Conservation (phyloP, 805 yeast species). For the Cyberlindnera mycetangii region DNA sequence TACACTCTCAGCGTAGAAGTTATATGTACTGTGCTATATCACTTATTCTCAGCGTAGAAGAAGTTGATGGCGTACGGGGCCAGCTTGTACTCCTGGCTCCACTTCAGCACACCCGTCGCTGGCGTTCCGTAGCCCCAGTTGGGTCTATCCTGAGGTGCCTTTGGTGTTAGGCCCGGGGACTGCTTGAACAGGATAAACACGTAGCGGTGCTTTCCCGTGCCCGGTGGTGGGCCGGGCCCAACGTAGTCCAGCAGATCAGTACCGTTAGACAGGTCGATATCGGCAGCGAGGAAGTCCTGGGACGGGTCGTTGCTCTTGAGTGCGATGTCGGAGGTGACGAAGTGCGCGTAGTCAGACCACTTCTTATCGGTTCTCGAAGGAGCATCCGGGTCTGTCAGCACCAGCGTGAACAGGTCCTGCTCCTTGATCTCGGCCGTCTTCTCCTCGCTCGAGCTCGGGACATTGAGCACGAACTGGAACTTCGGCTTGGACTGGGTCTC, state of each 20-base stretch:
- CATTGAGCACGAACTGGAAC: constrained; percentile 55
- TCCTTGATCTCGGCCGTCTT: constrained; percentile 27
- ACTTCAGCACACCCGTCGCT: constrained; percentile 72
- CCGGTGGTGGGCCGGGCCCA: constrained; percentile 91
- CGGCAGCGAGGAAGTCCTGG: constrained; percentile 33
- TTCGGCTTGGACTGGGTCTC: constrained; percentile 69
- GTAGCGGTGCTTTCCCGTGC: constrained; percentile 85
- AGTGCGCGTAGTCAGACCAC: constrained; percentile 88
- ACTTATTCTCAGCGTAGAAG: constrained; percentile 69
- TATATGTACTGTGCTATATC: neutral
- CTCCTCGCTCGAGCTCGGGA: constrained; percentile 11
- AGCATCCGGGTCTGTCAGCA: constrained; percentile 92
- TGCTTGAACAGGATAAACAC: constrained; percentile 75
- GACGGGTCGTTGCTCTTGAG: constrained; percentile 37
- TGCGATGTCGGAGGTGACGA: constrained; percentile 54
- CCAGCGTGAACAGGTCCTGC: constrained; percentile 61
- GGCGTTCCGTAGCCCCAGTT: constrained; percentile 88
- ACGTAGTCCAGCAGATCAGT: constrained; percentile 51
- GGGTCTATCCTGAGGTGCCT: constrained; percentile 52
- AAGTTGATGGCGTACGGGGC: constrained; percentile 75
- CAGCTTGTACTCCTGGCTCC: constrained; percentile 62
- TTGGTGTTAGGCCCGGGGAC: constrained; percentile 33
- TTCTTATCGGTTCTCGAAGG: constrained; percentile 78
- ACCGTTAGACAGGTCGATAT: constrained; percentile 36
- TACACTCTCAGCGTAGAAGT: no score